Percentiles rank a stretch among this genome's conserved stretches.
Evolutionary conservation across 805 yeast species (phyloP).

Genomic region (Wickerhamomyces canadensis): DNA sequence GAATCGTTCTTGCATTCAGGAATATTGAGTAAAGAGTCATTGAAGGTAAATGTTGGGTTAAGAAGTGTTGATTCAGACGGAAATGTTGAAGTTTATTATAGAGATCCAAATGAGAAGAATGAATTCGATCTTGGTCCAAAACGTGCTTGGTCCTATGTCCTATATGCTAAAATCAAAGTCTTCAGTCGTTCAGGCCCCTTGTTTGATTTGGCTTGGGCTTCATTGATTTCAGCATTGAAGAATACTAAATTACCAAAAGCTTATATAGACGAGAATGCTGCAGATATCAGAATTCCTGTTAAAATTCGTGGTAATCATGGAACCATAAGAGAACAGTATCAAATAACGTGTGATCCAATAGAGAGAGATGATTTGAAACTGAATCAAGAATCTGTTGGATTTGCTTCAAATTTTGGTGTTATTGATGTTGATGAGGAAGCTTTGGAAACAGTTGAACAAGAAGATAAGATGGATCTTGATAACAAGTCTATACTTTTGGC

Average conservation of each 20-base stretch:
- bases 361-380: slow-evolving; percentile 34
- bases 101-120: slow-evolving; percentile 40
- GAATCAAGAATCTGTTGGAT: slow-evolving; percentile 33
- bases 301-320: slow-evolving; percentile 48
- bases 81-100: slow-evolving; percentile 39
- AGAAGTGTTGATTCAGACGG: slow-evolving; percentile 50
- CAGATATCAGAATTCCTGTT: slow-evolving; percentile 45
- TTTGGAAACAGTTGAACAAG: slow-evolving; percentile 23
- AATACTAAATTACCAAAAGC: slow-evolving; percentile 61
- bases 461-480: slow-evolving; percentile 30
- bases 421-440: slow-evolving; percentile 37
- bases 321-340: slow-evolving; percentile 41
- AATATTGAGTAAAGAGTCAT: slow-evolving; percentile 42
- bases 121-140: slow-evolving; percentile 31
- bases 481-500: slow-evolving; percentile 44
- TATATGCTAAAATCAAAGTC: slow-evolving; percentile 71
- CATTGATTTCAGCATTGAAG: slow-evolving; percentile 57
- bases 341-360: slow-evolving; percentile 51
- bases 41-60: slow-evolving; percentile 50
- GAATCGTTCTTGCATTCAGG: slow-evolving; percentile 56
- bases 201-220: slow-evolving; percentile 69
- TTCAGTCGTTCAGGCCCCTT: slow-evolving; percentile 80
- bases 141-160: slow-evolving; percentile 47
- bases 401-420: slow-evolving; percentile 53
- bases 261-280: slow-evolving; percentile 57